Percentiles rank a stretch among this genome's conserved stretches.
phyloP scores from a whole-genome alignment of 2,329 filamentous ascomycete genomes.

The Lasiodiplodia sp. region DNA sequence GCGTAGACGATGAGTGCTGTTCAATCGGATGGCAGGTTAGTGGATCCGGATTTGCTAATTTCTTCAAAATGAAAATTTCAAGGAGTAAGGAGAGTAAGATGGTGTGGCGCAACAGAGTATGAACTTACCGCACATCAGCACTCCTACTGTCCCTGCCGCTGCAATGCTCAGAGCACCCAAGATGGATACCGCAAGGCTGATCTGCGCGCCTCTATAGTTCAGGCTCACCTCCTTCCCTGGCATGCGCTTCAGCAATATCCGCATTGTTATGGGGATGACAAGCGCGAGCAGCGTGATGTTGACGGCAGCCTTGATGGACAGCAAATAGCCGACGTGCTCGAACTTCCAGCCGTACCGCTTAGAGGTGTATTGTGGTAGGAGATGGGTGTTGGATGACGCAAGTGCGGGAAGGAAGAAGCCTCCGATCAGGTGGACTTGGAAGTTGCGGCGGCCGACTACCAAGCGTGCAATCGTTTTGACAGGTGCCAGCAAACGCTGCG shows the following conservation, averaged over 20 bases:
- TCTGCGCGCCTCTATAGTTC: slow-evolving; percentile 43
- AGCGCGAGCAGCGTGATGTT: slow-evolving; percentile 45
- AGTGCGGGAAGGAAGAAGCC: slow-evolving; percentile 47
- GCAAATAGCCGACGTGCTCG: slow-evolving; percentile 46
- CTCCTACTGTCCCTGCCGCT: slow-evolving; percentile 42
- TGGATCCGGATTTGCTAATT: background rate
- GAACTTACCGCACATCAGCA: slow-evolving; percentile 40
- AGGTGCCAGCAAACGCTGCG: background rate
- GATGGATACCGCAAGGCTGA: slow-evolving; percentile 44
- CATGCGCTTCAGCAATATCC: slow-evolving; percentile 35
- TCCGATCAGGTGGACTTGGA: slow-evolving; percentile 41
- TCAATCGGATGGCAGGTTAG: background rate
- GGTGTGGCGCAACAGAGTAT: background rate
- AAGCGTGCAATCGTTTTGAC: background rate
- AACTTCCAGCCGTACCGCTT: slow-evolving; percentile 50
- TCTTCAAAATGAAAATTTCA: background rate
- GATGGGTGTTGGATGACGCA: slow-evolving; percentile 48
- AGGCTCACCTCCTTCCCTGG: slow-evolving; percentile 29
- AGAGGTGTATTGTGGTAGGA: slow-evolving; percentile 49
- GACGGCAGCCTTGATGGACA: slow-evolving; percentile 47
- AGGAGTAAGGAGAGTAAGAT: background rate
- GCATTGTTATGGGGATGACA: slow-evolving; percentile 45
- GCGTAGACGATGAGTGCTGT: slow-evolving; percentile 47
- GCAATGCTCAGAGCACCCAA: slow-evolving; percentile 45
- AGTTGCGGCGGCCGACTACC: slow-evolving; percentile 35